These are phyloP conservation scores for Didymella glomerata DNA, from an alignment of 2,329 filamentous ascomycete genomes.

Conservation along the genomic window DNA sequence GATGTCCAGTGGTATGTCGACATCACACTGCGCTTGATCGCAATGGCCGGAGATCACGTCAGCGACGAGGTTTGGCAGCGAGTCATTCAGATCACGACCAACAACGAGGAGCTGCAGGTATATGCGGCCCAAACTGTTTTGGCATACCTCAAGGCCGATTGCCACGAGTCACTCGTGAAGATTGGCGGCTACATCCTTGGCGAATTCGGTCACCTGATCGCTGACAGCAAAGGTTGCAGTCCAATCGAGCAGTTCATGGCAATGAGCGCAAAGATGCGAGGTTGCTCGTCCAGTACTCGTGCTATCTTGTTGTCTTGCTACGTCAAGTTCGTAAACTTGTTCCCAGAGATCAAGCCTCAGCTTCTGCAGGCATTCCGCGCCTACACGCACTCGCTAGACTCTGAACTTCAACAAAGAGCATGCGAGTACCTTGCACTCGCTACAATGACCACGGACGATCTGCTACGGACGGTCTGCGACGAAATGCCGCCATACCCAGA, in stretches of 20 bases:
- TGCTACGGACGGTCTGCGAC: constrained; percentile 92
- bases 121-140: constrained; percentile 95
- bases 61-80: constrained; percentile 99
- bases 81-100: constrained; percentile 98
- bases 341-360: constrained; percentile 97
- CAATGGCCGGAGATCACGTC: constrained; percentile 97
- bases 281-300: constrained; percentile 86
- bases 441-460: constrained; percentile 85
- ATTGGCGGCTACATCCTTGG: constrained; percentile 96
- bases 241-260: constrained; percentile 98
- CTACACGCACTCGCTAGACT: constrained; percentile 93
- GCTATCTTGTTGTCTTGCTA: constrained; percentile 96
- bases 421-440: constrained; percentile 93
- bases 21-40: constrained; percentile 91
- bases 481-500: constrained; percentile 99
- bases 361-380: constrained; percentile 87
- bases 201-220: constrained; percentile 96
- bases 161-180: constrained; percentile 96
- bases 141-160: constrained; percentile 92
- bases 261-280: constrained; percentile 86
- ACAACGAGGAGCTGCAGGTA: constrained; percentile 97
- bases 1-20: constrained; percentile 99
- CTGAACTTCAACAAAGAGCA: constrained; percentile 93
- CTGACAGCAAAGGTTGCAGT: constrained; percentile 89
- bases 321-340: constrained; percentile 97